Evolutionary conservation across 2,329 filamentous ascomycete species (phyloP).

Genomic region (Lojkania enalia): DNA sequence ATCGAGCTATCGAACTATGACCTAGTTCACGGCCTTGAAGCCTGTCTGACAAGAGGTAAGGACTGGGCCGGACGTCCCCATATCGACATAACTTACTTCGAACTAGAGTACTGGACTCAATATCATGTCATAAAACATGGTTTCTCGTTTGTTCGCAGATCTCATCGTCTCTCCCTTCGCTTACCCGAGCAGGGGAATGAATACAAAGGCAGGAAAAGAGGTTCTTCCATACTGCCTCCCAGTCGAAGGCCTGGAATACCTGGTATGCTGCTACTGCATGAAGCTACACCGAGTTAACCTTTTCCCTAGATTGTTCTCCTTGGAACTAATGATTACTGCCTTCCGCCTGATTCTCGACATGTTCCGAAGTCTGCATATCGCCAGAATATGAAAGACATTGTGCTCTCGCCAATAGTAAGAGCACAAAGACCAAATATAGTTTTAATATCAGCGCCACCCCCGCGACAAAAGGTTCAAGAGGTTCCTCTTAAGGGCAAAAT

Average conservation of each 20-base stretch:
- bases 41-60: slow-evolving; percentile 6
- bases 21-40: slow-evolving; percentile 1
- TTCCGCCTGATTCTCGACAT: neutral
- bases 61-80: neutral
- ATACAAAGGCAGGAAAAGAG: slow-evolving; percentile 3
- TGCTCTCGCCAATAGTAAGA: neutral
- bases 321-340: neutral
- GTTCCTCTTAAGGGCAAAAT: neutral
- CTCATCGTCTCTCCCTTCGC: neutral
- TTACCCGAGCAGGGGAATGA: slow-evolving; percentile 4
- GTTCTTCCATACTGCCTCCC: slow-evolving; percentile 5
- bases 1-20: slow-evolving; percentile 3
- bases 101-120: slow-evolving; percentile 6
- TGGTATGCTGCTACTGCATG: slow-evolving; percentile 3
- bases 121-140: slow-evolving; percentile 8
- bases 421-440: neutral
- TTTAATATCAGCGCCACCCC: neutral
- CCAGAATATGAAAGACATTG: neutral
- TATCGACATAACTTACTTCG: slow-evolving; percentile 4
- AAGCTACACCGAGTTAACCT: neutral
- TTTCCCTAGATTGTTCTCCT: neutral
- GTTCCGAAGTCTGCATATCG: neutral
- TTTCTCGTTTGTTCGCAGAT: slow-evolving; percentile 2
- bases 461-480: neutral
- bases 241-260: slow-evolving; percentile 4